Evolutionary conservation across 306 rosid species (phyloP).

Genomic region (Casuarina cunninghamiana): DNA sequence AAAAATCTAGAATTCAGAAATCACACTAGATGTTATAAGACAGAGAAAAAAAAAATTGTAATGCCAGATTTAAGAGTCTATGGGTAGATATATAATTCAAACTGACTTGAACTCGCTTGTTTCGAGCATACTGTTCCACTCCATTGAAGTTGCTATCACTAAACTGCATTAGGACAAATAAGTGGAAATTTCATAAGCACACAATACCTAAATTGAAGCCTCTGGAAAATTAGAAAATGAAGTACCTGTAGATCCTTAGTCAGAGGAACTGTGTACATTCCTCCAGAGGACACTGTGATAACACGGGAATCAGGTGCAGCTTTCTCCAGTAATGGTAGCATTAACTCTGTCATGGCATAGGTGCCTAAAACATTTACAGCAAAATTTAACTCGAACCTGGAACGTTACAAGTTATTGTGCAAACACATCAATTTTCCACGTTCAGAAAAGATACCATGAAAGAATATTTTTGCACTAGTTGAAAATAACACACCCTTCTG

Average conservation of each 20-base stretch:
- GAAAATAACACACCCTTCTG: slow-evolving; percentile 73
- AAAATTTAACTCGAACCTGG: slow-evolving; percentile 82
- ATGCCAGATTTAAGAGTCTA: not conserved
- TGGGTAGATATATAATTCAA: slow-evolving; percentile 5
- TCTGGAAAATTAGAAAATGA: slow-evolving; percentile 3
- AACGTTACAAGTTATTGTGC: slow-evolving; percentile 21
- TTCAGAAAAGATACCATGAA: not conserved
- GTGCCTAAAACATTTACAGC: slow-evolving; percentile 85
- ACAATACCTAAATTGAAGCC: not conserved
- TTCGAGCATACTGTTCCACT: slow-evolving; percentile 69
- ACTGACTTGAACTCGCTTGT: slow-evolving; percentile 91
- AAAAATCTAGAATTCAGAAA: not conserved
- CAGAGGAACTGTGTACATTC: slow-evolving; percentile 85
- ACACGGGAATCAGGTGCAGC: slow-evolving; percentile 93
- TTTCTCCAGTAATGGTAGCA: slow-evolving; percentile 79
- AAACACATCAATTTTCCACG: not conserved
- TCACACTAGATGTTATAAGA: not conserved
- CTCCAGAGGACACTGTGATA: slow-evolving; percentile 94
- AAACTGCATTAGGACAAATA: slow-evolving; percentile 46
- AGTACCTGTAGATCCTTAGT: slow-evolving; percentile 77
- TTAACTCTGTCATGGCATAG: slow-evolving; percentile 62
- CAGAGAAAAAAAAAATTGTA: slow-evolving; percentile 1
- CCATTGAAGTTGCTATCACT: slow-evolving; percentile 63
- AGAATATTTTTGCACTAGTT: not conserved
- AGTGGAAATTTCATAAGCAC: slow-evolving; percentile 10